These are phyloP conservation scores for Rhododendron mucronatum DNA, from an alignment of 148 eudicot genomes.

Conservation along the genomic window DNA sequence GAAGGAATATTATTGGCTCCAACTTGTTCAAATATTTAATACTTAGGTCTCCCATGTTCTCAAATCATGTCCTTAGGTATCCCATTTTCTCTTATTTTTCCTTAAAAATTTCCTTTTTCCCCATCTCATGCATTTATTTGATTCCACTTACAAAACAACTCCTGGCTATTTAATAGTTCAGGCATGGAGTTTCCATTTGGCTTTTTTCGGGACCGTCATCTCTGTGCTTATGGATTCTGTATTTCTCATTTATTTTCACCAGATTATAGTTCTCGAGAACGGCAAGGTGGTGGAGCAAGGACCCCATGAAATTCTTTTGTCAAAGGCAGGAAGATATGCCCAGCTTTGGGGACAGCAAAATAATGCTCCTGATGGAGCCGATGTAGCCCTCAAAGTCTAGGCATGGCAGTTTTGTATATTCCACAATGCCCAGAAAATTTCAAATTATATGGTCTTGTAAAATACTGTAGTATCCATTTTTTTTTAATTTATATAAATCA, in stretches of 20 bases:
- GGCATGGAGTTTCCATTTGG: not conserved
- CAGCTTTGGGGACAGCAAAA: constrained; percentile 97
- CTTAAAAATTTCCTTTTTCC: too few relatives aligned
- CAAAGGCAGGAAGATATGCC: constrained; percentile 76
- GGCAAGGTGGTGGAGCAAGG: constrained; percentile 97
- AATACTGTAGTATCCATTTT: not conserved
- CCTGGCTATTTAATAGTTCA: not conserved
- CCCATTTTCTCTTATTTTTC: not conserved
- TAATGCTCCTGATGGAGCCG: constrained; percentile 54
- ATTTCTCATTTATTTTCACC: constrained; percentile 8
- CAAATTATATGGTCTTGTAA: not conserved
- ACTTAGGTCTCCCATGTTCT: not conserved
- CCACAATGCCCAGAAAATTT: not conserved
- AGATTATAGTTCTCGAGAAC: constrained; percentile 90
- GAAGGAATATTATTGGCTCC: not conserved
- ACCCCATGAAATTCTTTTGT: constrained; percentile 70
- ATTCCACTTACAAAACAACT: not conserved
- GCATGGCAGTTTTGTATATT: constrained; percentile 9
- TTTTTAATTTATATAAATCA: not conserved
- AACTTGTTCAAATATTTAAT: not conserved
- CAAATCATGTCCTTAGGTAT: not conserved
- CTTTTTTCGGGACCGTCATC: not conserved
- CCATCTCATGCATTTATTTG: not conserved
- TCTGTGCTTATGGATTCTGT: not conserved
- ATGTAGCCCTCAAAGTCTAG: constrained; percentile 40